Conservation (phyloP, 2,329 filamentous ascomycete genomes). For the Sporothrix inflata region DNA sequence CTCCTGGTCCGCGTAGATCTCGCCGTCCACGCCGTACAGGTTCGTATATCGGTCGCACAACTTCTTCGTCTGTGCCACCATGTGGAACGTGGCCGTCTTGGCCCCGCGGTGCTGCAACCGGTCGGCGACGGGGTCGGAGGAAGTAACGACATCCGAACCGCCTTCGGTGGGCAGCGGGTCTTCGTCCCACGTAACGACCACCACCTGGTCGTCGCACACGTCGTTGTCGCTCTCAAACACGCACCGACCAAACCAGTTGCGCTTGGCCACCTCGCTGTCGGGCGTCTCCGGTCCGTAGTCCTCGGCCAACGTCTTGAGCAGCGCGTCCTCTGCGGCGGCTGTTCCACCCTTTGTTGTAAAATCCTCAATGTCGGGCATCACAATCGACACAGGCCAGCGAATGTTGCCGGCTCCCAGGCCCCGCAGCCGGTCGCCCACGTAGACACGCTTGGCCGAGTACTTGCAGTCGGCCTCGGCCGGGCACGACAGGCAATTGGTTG, state of each 20-base stretch:
- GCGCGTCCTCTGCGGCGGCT: slow-evolving; percentile 50
- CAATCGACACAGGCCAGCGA: slow-evolving; percentile 83
- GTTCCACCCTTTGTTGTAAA: slow-evolving; percentile 53
- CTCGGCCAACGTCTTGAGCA: slow-evolving; percentile 47
- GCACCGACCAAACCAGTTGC: slow-evolving; percentile 89
- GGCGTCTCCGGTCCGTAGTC: slow-evolving; percentile 58
- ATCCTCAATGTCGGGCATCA: slow-evolving; percentile 91
- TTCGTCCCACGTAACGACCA: slow-evolving; percentile 86
- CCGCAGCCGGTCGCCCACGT: slow-evolving; percentile 60
- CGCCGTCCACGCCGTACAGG: slow-evolving; percentile 84
- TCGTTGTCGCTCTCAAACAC: slow-evolving; percentile 93
- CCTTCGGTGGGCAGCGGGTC: slow-evolving; percentile 49
- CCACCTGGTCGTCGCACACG: slow-evolving; percentile 89
- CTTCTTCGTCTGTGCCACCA: slow-evolving; percentile 87
- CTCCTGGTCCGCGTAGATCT: slow-evolving; percentile 81
- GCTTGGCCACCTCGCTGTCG: slow-evolving; percentile 50
- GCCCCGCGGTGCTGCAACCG: slow-evolving; percentile 56
- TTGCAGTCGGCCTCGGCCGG: slow-evolving; percentile 74
- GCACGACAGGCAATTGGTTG: slow-evolving; percentile 88
- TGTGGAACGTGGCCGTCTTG: slow-evolving; percentile 89
- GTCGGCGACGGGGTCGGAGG: slow-evolving; percentile 33
- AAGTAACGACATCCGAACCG: background rate
- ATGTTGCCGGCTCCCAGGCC: slow-evolving; percentile 68
- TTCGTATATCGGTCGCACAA: slow-evolving; percentile 84
- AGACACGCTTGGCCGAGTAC: slow-evolving; percentile 84